Base-by-base conservation (phyloP, 768 basidiomycete genomes). In the Guyanaporus albipodus region DNA sequence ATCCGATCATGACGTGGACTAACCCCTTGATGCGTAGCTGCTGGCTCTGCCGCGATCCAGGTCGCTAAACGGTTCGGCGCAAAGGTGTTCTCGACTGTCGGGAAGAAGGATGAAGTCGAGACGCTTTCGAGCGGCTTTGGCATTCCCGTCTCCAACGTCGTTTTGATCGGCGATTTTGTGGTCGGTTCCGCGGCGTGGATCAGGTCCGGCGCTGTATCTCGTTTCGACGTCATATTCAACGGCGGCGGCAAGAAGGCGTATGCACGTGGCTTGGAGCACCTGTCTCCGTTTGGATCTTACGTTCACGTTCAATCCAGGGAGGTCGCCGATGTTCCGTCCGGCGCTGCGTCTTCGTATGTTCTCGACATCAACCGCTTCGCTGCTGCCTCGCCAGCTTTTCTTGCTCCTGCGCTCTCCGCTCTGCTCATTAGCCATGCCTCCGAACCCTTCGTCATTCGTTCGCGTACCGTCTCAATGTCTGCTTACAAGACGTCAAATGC, bases 141-240 rank as follows among this genome's bases (percentile, higher is more conserved):
- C 15, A 38, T 61, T 19, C 38, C 54, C 3, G 14, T 10, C 6
- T 52, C 54, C 15, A 47, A 53, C 18, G 28, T 61, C 6, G 38
- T 39, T 7, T 35, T 49, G 3, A 40, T 61, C 4, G 52, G 37
- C 2, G 52, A 61, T 11, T 48, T 58, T 33, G 23, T 35, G 4
- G 32, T 55, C 34, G 48, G 36, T 2, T 8, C 27, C 0, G 14
- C 44, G 8, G 45, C 41, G 11, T 61, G 59, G 59, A 32, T 52
- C 8, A 50, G 46, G 34, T 46, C 54, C 9, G 51, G 56, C 19
- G 18, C 29, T 2, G 6, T 58, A 8, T 46, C 51, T 23, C 43
- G 53, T 8, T 61, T 61, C 39, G 59, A 61, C 12, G 38, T 63
- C 33, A 48, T 64, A 23, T 59, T 64, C 50, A 64, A 65, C 22